phyloP scores from a whole-genome alignment of 495 filamentous ascomycete genomes.

The Penicillium turbatum region DNA sequence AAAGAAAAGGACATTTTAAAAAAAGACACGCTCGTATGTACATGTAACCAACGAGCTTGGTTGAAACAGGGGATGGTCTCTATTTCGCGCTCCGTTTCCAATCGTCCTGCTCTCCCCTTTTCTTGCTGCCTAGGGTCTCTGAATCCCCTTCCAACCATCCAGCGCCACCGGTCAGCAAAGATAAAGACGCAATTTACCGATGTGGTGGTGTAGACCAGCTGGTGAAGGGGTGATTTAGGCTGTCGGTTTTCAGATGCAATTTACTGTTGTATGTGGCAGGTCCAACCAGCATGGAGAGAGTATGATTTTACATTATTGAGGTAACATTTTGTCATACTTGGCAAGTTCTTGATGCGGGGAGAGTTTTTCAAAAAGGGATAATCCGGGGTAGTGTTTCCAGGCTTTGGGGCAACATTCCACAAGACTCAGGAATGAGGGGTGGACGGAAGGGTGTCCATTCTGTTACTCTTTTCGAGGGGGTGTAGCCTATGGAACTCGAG shows the following conservation, averaged over 20 bases:
- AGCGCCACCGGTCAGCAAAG: neutral
- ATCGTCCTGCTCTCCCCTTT: slow-evolving; percentile 8
- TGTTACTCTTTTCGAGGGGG: slow-evolving; percentile 9
- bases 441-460: neutral
- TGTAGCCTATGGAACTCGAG: neutral
- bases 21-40: neutral
- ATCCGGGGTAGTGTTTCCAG: slow-evolving; percentile 25
- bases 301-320: neutral
- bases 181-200: neutral
- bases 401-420: slow-evolving; percentile 6
- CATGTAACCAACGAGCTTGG: too few species aligned
- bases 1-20: neutral
- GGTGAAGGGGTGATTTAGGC: neutral
- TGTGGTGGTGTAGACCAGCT: neutral
- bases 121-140: slow-evolving; percentile 12
- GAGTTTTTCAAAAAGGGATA: slow-evolving; percentile 1
- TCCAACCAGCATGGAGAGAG: neutral
- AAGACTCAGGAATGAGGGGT: neutral
- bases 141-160: slow-evolving; percentile 13
- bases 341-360: slow-evolving; percentile 21
- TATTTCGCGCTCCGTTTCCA: slow-evolving; percentile 19
- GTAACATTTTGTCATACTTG: slow-evolving; percentile 23
- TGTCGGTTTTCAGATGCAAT: neutral
- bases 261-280: neutral
- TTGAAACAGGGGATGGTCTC: neutral